phyloP scores from a whole-genome alignment of 2,329 filamentous ascomycete species.

The Talaromyces marneffei region DNA sequence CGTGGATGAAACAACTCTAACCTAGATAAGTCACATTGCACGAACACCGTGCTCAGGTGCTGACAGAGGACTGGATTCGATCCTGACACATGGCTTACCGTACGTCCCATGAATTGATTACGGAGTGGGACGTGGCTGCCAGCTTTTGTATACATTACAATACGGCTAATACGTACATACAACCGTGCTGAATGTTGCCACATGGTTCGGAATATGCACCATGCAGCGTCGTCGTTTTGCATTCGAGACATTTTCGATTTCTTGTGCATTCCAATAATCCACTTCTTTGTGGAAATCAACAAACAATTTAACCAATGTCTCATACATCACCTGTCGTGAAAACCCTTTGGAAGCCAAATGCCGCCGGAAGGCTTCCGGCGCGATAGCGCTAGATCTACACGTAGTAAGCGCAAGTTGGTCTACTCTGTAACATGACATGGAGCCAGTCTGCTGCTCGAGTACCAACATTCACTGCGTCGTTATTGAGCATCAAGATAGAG shows the following conservation, averaged over 20 bases:
- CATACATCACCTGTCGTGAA: not conserved
- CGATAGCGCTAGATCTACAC: not conserved
- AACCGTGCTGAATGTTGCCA: not conserved
- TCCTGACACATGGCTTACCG: not conserved
- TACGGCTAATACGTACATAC: not conserved
- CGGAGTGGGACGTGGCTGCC: not conserved
- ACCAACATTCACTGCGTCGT: too few relatives aligned
- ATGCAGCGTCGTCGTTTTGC: not conserved
- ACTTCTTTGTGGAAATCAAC: not conserved
- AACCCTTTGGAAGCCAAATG: not conserved
- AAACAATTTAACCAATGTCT: too few relatives aligned
- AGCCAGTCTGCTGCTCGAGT: too few relatives aligned
- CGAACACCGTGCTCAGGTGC: conserved; percentile 5
- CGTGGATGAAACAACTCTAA: not conserved
- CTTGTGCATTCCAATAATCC: not conserved
- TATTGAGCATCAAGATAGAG: too few relatives aligned
- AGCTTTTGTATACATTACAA: not conserved
- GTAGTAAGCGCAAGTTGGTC: too few relatives aligned
- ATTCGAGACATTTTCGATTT: not conserved
- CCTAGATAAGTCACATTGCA: conserved; percentile 9
- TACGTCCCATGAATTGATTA: not conserved
- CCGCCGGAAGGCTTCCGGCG: not conserved
- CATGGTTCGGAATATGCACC: conserved; percentile 1
- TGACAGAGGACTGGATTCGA: not conserved
- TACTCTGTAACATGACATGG: too few relatives aligned